Percentiles rank a stretch among this genome's conserved stretches.
Conservation (phyloP, 164 flowering plant species). For the Umbilicus rupestris region DNA sequence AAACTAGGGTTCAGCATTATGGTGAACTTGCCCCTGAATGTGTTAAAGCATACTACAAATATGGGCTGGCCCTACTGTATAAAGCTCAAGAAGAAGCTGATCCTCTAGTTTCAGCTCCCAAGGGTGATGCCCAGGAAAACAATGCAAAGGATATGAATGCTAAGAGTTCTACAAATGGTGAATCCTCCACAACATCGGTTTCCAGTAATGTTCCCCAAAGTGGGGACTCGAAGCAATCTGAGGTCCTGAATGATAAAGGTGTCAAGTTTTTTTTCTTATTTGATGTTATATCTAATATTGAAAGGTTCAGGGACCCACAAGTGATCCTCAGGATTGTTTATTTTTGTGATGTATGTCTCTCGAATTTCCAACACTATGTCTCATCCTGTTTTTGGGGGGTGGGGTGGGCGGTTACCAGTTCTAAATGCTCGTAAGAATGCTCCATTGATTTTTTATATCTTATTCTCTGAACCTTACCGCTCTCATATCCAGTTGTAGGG, state of each 20-base stretch:
- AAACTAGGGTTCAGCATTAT: constrained; percentile 61
- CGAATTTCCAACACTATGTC: no score
- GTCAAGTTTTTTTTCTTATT: background rate
- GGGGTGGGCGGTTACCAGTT: no score
- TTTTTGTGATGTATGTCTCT: no score
- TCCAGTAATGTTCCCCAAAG: constrained; percentile 31
- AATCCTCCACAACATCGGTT: constrained; percentile 46
- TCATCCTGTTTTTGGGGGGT: no score
- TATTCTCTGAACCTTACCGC: no score
- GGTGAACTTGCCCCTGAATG: constrained; percentile 92
- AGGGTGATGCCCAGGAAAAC: constrained; percentile 43
- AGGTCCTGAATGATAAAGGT: constrained; percentile 39
- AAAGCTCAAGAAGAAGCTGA: constrained; percentile 96
- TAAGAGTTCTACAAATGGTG: constrained; percentile 28
- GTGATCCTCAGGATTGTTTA: no score
- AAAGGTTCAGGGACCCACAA: background rate
- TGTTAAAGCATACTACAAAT: constrained; percentile 59
- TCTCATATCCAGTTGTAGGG: no score
- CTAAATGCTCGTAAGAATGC: no score
- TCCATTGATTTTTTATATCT: no score
- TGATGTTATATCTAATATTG: background rate
- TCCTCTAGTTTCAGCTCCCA: constrained; percentile 61
- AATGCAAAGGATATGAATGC: constrained; percentile 29
- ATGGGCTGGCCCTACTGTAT: constrained; percentile 74
- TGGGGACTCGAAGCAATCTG: constrained; percentile 22